Conservation (phyloP, 495 filamentous ascomycete genomes). For the Apiosordaria backusii region DNA sequence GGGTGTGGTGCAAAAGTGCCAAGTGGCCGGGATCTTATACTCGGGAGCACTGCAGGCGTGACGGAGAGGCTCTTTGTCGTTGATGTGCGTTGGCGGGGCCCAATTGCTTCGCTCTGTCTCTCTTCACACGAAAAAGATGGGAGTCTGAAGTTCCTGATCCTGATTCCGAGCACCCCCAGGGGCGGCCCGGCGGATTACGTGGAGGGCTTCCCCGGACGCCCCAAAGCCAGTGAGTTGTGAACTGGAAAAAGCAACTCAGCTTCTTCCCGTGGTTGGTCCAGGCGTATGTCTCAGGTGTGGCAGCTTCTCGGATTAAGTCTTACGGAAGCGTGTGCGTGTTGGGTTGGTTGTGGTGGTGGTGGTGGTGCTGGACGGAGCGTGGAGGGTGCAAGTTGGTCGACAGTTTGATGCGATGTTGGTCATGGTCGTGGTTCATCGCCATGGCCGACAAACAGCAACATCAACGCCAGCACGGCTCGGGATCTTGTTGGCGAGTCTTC, state of each 20-base stretch:
- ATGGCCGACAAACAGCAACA: slow-evolving; percentile 8
- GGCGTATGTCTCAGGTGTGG: neutral
- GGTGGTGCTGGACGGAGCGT: neutral
- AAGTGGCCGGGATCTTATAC: neutral
- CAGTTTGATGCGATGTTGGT: slow-evolving; percentile 5
- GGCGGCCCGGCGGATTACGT: slow-evolving; percentile 7
- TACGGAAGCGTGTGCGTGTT: neutral
- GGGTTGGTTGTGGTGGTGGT: neutral
- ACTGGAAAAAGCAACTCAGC: slow-evolving; percentile 3
- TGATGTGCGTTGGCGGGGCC: neutral
- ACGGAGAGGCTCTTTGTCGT: neutral
- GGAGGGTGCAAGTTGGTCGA: too few species aligned
- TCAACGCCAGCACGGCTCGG: neutral
- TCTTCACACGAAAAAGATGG: neutral
- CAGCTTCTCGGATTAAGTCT: neutral
- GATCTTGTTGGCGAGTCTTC: neutral
- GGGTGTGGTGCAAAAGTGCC: neutral
- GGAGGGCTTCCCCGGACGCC: slow-evolving; percentile 5
- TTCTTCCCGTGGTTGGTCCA: neutral
- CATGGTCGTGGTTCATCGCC: neutral
- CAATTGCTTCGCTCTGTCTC: neutral
- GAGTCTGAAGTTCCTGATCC: slow-evolving; percentile 4
- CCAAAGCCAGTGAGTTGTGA: neutral
- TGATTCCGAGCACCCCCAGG: neutral
- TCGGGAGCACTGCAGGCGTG: neutral